Percentiles rank a stretch among this genome's conserved stretches.
Evolutionary conservation across 2,329 filamentous ascomycete species (phyloP).

Genomic region (Teratosphaeria destructans): DNA sequence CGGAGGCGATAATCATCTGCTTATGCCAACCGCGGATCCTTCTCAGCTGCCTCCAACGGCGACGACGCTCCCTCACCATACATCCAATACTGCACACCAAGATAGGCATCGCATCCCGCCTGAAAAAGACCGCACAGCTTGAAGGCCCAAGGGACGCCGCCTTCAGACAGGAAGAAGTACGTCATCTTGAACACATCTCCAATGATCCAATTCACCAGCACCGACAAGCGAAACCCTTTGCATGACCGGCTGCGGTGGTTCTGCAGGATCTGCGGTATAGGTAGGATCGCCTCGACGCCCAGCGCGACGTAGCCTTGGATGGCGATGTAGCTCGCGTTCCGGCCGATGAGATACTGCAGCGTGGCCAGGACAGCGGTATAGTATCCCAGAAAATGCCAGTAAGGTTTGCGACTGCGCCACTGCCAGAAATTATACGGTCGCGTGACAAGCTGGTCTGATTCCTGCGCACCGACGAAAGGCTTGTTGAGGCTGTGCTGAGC

Average conservation of each 20-base stretch:
- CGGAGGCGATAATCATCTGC: not conserved
- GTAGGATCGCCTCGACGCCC: slow-evolving; percentile 69
- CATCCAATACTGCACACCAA: slow-evolving; percentile 64
- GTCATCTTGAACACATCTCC: slow-evolving; percentile 77
- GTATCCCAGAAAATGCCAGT: slow-evolving; percentile 69
- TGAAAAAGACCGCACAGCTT: slow-evolving; percentile 77
- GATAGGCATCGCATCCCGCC: slow-evolving; percentile 61
- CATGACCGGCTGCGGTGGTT: slow-evolving; percentile 61
- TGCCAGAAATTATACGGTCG: slow-evolving; percentile 75
- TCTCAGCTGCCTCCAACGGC: not conserved
- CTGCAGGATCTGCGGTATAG: slow-evolving; percentile 65
- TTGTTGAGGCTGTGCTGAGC: slow-evolving; percentile 29
- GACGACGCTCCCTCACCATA: slow-evolving; percentile 40
- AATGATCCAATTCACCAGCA: slow-evolving; percentile 66
- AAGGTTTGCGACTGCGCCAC: slow-evolving; percentile 64
- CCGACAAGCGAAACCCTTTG: slow-evolving; percentile 66
- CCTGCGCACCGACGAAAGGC: slow-evolving; percentile 51
- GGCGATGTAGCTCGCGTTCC: slow-evolving; percentile 50
- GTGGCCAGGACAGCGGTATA: slow-evolving; percentile 51
- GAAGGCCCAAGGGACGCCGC: slow-evolving; percentile 60
- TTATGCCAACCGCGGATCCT: not conserved
- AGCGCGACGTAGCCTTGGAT: slow-evolving; percentile 66
- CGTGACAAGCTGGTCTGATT: slow-evolving; percentile 31
- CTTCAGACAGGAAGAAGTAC: slow-evolving; percentile 64
- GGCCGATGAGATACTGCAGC: slow-evolving; percentile 57